Evolutionary conservation across 2,329 filamentous ascomycete genomes (phyloP).

Genomic region (Dryadomyces quercivorus): DNA sequence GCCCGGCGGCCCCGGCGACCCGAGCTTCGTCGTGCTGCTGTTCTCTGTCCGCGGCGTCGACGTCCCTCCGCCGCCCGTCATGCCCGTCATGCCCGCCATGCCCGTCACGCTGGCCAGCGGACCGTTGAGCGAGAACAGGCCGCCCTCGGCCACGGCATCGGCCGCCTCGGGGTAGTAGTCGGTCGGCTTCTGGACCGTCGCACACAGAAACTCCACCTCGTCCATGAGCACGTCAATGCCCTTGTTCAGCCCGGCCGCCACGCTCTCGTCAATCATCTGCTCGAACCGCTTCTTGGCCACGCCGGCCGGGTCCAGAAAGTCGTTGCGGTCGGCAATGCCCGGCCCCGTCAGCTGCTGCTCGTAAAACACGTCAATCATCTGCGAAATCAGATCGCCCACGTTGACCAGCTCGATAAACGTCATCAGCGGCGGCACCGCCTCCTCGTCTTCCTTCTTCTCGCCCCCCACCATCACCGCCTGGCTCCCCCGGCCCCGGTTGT

Average conservation of each 20-base stretch:
- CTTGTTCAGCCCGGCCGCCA: constrained; percentile 90
- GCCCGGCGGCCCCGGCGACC: constrained; percentile 12
- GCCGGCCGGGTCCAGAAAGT: constrained; percentile 83
- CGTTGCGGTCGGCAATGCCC: constrained; percentile 79
- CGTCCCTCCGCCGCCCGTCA: constrained; percentile 19
- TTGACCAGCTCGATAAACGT: constrained; percentile 97
- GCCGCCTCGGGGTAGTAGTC: constrained; percentile 71
- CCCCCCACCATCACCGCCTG: no score
- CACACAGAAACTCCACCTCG: constrained; percentile 90
- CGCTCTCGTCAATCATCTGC: constrained; percentile 94
- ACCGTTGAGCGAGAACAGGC: constrained; percentile 6
- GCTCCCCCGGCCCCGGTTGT: constrained; percentile 48
- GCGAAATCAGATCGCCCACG: constrained; percentile 91
- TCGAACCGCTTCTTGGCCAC: constrained; percentile 98
- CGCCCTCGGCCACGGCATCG: constrained; percentile 16
- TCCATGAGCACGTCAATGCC: constrained; percentile 98
- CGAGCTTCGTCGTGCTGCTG: background rate
- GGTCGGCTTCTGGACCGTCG: constrained; percentile 70
- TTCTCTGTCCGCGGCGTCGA: constrained; percentile 13
- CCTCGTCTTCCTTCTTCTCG: background rate
- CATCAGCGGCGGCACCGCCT: constrained; percentile 75
- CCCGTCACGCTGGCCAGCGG: constrained; percentile 12
- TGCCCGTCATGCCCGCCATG: constrained; percentile 13
- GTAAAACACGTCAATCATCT: constrained; percentile 99
- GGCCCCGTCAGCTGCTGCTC: constrained; percentile 81